Evolutionary conservation across 2,329 filamentous ascomycete species (phyloP), one percentile per base, ranked within the genome.

Genomic region (Madurella fahalii): DNA sequence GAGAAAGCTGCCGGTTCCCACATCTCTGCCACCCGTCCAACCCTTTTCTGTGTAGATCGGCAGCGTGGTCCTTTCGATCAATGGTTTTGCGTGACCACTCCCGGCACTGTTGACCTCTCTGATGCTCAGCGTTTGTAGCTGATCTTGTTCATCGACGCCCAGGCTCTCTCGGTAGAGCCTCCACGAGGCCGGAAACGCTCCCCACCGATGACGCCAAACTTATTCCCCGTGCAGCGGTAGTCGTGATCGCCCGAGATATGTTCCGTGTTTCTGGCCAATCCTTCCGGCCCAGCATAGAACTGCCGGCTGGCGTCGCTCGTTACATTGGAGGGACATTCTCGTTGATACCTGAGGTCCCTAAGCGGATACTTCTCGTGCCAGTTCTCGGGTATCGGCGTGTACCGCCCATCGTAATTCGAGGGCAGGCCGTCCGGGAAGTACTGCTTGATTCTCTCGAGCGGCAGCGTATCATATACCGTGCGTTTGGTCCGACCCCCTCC

Each of bases 61-160:
- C 34, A 75, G 54, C 4, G 66, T 66, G 2, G 68, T 65, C 70
- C 77, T 71, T 47, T 69, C 72, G 9, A 81, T 50, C 11, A 80
- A 66, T 2, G 75, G 74, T 12, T 67, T 63, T 11, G 70, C 67
- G 50, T 77, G 72, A 47, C 77, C 71, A 2, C 66, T 58, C 2
- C 67, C 65, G 4, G 72, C 64, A 58, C 52, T 53, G 55, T 71
- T 73, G 31, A 71, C 73, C 37, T 76, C 68, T 2, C 68, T 63
- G n/a, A 74, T 56, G n/a, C 60, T 61, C 13, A 77, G 64, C 34
- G 60, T 56, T 2, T 53, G 63, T 34, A 69, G 68, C 40, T 51
- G 49, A 5, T 63, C 39, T 31, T 61, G 66, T 12, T 61, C 61
- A 25, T 56, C 54, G 55, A 61, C 64, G 13, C 65, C 57, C 13